phyloP scores from a whole-genome alignment of 2,329 filamentous ascomycete genomes.

The Fusarium sp. region DNA sequence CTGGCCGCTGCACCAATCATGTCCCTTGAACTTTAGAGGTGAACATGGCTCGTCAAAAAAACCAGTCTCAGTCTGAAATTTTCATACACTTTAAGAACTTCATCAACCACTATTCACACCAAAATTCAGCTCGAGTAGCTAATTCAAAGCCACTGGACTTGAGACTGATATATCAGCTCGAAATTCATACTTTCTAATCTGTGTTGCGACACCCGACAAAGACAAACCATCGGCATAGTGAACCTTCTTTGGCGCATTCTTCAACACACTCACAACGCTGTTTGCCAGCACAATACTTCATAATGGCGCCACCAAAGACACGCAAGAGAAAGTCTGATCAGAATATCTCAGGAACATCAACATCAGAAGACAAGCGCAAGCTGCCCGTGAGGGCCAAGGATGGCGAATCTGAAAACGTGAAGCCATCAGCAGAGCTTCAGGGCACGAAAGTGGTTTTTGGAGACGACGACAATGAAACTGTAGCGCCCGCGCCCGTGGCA shows the following conservation, averaged over 20 bases:
- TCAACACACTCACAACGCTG: slow-evolving; percentile 1
- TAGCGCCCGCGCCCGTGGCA: slow-evolving; percentile 15
- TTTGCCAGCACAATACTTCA: slow-evolving; percentile 24
- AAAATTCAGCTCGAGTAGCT: slow-evolving; percentile 13
- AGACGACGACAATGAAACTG: slow-evolving; percentile 51
- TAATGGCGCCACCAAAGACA: slow-evolving; percentile 47
- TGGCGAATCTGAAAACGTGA: slow-evolving; percentile 35
- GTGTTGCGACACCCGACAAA: not conserved
- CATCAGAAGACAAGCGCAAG: slow-evolving; percentile 46
- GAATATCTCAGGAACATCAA: slow-evolving; percentile 24
- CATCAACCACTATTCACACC: slow-evolving; percentile 32
- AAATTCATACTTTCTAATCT: not conserved
- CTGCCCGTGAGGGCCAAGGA: slow-evolving; percentile 55
- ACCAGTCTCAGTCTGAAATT: slow-evolving; percentile 37
- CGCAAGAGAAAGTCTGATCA: slow-evolving; percentile 51
- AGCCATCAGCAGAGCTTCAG: slow-evolving; percentile 32
- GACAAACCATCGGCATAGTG: not conserved
- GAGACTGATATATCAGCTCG: not conserved
- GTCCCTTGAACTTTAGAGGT: slow-evolving; percentile 4
- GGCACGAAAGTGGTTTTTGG: slow-evolving; percentile 53
- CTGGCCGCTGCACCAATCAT: slow-evolving; percentile 37
- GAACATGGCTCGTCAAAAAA: slow-evolving; percentile 35
- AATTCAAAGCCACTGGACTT: not conserved
- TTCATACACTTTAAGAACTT: slow-evolving; percentile 28
- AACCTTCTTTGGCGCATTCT: slow-evolving; percentile 4